These are phyloP conservation scores for Ustilaginoidea virens DNA, from an alignment of 2,329 filamentous ascomycete genomes.

Conservation along the genomic window DNA sequence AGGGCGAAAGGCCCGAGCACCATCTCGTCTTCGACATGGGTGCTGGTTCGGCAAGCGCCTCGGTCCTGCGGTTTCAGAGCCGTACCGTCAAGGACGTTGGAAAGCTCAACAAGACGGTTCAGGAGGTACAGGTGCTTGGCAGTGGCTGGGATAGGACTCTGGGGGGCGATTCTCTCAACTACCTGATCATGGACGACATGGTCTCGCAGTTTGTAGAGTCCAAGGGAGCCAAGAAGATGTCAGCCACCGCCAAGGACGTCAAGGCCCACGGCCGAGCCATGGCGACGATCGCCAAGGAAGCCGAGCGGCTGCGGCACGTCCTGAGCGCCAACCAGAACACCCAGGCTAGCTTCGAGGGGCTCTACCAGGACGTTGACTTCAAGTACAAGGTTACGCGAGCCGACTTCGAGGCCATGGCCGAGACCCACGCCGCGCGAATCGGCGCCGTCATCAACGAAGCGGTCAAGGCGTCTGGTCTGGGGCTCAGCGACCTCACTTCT, in stretches of 20 bases:
- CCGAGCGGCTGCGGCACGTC: conserved; percentile 73
- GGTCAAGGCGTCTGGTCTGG: conserved; percentile 56
- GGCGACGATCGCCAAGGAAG: conserved; percentile 85
- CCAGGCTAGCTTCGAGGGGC: conserved; percentile 64
- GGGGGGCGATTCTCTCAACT: conserved; percentile 79
- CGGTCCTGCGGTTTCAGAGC: conserved; percentile 78
- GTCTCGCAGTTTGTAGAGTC: conserved; percentile 61
- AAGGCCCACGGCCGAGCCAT: conserved; percentile 67
- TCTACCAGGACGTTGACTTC: conserved; percentile 88
- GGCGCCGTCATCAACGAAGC: conserved; percentile 56
- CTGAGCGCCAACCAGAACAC: conserved; percentile 87
- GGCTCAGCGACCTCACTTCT: conserved; percentile 65
- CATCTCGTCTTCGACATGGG: conserved; percentile 98
- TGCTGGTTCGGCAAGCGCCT: conserved; percentile 83
- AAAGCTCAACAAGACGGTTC: conserved; percentile 89
- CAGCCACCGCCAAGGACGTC: conserved; percentile 46
- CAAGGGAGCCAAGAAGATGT: conserved; percentile 48
- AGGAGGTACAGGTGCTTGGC: conserved; percentile 83
- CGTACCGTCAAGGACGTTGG: conserved; percentile 80
- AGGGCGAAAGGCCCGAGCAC: conserved; percentile 75
- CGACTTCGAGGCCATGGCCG: conserved; percentile 67
- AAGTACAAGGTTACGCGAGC: conserved; percentile 72
- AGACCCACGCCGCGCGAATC: conserved; percentile 53
- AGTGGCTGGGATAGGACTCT: conserved; percentile 79
- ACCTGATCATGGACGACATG: conserved; percentile 81